Percentiles rank a stretch among this genome's conserved stretches.
Conservation (phyloP, 1,284 basidiomycete genomes). For the Hymenochaete sp. region DNA sequence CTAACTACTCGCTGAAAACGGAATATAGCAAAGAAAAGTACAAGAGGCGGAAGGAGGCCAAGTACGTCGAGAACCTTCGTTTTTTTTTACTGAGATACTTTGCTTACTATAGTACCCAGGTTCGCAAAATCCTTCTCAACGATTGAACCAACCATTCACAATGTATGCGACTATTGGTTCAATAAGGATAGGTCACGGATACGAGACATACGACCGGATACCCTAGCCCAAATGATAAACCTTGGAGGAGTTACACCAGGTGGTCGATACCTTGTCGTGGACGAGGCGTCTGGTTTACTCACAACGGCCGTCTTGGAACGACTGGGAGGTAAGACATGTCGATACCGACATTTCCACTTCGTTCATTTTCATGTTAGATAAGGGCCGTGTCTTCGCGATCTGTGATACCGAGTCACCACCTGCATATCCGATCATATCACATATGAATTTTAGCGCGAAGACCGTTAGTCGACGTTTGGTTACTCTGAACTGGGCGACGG, state of each 20-base stretch:
- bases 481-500: slow-evolving; percentile 88
- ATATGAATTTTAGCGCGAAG: slow-evolving; percentile 80
- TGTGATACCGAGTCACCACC: slow-evolving; percentile 92
- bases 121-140: slow-evolving; percentile 87
- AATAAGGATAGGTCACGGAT: slow-evolving; percentile 73
- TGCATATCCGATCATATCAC: slow-evolving; percentile 74
- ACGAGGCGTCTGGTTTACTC: slow-evolving; percentile 88
- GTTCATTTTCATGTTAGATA: slow-evolving; percentile 7
- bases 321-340: slow-evolving; percentile 58
- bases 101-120: slow-evolving; percentile 32
- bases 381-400: slow-evolving; percentile 80
- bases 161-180: slow-evolving; percentile 88
- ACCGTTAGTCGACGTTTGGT: slow-evolving; percentile 48
- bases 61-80: slow-evolving; percentile 43
- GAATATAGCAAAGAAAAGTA: slow-evolving; percentile 98
- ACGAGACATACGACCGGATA: slow-evolving; percentile 80
- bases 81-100: slow-evolving; percentile 4
- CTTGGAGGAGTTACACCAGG: slow-evolving; percentile 81
- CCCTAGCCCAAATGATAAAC: slow-evolving; percentile 81
- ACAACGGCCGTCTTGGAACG: slow-evolving; percentile 81
- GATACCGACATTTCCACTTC: neutral
- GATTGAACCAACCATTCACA: slow-evolving; percentile 80
- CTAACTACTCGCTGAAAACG: slow-evolving; percentile 85
- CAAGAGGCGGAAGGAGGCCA: slow-evolving; percentile 88
- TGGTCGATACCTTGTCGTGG: slow-evolving; percentile 82